Evolutionary conservation across 2,329 filamentous ascomycete genomes (phyloP), one percentile per base, ranked within the genome.

Genomic region (Neoscytalidium dimidiatum): DNA sequence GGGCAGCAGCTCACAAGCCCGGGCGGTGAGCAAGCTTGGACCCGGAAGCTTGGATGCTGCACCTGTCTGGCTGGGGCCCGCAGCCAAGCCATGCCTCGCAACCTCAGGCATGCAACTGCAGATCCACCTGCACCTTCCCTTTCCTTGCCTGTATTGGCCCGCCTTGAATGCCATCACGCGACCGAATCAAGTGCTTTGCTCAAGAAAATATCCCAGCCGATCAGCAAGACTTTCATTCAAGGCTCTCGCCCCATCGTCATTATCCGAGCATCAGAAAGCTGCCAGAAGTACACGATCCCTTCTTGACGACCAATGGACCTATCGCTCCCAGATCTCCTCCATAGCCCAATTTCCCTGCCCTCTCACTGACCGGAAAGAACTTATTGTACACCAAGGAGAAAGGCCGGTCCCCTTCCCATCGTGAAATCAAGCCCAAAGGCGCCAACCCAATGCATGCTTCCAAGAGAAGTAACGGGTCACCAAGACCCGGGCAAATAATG

Each of bases 311-410:
- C 38, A 17, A 2, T 9, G 13, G n/a, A 17, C 14, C 33, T 17
- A 17, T 17, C 43, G 3, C n/a, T 19, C 35, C 52, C n/a, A 35
- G n/a, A 53, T 23, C 49, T n/a, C 26, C 29, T 6, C 60, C n/a
- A 26, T 13, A 33, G 9, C 44, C 28, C 33, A 43, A 53, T 8
- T 33, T 11, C 26, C 35, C 48, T 5, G 5, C 6, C 19, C 8
- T 35, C 21, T 28, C 23, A 7, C 29, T n/a, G 4, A 11, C 46
- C 26, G 23, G 5, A 17, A 14, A 19, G n/a, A 14, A 35, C 19
- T n/a, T 51, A 62, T 44, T 64, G 21, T 64, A 64, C 61, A 63
- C 35, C 44, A 23, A 44, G 35, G 23, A 35, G 49, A 33, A 56
- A 44, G 28, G 21, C 14, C 35, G 38, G 31, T 35, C 46, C 26